Evolutionary conservation across 495 filamentous ascomycete species (phyloP), one percentile per base, ranked within the genome.

Genomic region (Tirmania nivea): DNA sequence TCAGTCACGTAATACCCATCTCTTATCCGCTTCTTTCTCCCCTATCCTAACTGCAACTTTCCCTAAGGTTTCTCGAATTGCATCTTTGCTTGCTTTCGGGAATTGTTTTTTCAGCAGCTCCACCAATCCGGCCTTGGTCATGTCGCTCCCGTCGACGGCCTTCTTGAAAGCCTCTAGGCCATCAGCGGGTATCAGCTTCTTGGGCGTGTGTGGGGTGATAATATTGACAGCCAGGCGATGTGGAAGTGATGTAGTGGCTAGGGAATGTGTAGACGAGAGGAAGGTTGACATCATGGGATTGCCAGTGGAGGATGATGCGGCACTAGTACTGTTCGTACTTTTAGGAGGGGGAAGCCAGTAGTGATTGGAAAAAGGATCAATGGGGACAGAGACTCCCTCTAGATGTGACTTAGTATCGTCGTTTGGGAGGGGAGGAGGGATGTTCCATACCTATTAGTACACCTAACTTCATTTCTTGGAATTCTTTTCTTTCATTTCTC

Each of bases 341-440:
- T 60, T 56, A 35, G 34, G 52, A 59, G 17, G 67, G 39, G 60
- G 72, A 14, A 69, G 71, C 90, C 90, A 96, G 68, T 96, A 95
- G 4, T 66, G 65, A 1, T 75, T 78, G 0, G 84, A 86, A 61
- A 86, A 93, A 0, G 90, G 90, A 56, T 99, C 78, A 60, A 99
- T 92, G 36, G 78, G 73, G 17, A 53, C 54, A 49, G 58, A 48
- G 35, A 61, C 54, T 37, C 58, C 54, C 34, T 64, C 62, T 64
- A 35, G 9, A 45, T 1, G 9, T 19, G 3, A 5, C 48, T 49
- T 20, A 61, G 31, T 1, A 57, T 36, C 49, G 59, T 54, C 12
- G 17, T 45, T 45, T 45, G 0, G 39, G 25, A 7, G 25, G 5
- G 25, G 5, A 25, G 25, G 2, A 7, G 25, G 3, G 4, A 25